A percentile compares a stretch with the other conserved stretches of the same genome.
These are phyloP conservation scores for Rhodotorula graminis DNA, from an alignment of 768 basidiomycete species.

Conservation along the genomic window DNA sequence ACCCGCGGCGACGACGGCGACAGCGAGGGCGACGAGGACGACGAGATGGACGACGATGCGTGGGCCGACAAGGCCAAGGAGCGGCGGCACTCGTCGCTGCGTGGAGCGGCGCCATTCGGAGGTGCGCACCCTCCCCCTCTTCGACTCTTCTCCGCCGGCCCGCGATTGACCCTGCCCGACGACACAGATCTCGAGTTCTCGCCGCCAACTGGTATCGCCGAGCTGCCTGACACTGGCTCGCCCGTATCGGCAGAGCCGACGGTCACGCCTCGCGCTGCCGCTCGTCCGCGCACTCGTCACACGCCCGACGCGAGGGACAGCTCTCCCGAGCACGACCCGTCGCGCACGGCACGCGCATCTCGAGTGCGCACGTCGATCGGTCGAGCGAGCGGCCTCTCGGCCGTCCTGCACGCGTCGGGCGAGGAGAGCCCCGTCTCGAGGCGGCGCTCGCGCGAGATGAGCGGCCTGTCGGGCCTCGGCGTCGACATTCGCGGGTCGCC, in stretches of 20 bases:
- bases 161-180: neutral
- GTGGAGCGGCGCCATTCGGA: conserved; percentile 15
- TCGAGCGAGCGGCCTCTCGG: conserved; percentile 20
- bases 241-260: neutral
- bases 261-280: conserved; percentile 14
- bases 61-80: neutral
- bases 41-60: neutral
- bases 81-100: neutral
- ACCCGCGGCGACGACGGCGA: conserved; percentile 33
- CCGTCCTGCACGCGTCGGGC: conserved; percentile 6
- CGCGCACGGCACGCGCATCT: conserved; percentile 3
- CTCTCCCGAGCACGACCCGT: conserved; percentile 21
- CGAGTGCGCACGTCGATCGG: conserved; percentile 24
- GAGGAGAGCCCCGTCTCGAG: neutral
- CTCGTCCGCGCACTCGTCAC: neutral
- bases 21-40: conserved; percentile 29
- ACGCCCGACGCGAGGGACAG: conserved; percentile 8
- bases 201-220: neutral
- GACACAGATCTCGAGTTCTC: conserved; percentile 34
- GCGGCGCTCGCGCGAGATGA: conserved; percentile 16
- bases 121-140: conserved; percentile 3
- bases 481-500: neutral
- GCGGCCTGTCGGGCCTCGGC: conserved; percentile 1
- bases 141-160: too few species aligned
- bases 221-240: conserved; percentile 4